Conservation (phyloP, 768 basidiomycete species). For the Lentinula raphanica region DNA sequence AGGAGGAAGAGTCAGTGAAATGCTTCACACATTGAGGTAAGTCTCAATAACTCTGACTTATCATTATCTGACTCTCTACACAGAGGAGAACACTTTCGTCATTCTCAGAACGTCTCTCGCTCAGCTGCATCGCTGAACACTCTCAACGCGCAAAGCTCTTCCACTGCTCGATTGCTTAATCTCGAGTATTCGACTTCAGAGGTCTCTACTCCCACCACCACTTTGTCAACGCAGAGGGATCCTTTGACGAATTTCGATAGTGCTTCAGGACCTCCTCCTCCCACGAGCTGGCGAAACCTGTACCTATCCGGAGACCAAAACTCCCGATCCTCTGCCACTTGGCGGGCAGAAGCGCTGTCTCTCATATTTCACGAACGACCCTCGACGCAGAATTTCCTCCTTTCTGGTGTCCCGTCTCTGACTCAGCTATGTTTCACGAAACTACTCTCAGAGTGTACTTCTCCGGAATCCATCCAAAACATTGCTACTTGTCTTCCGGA, state of each 20-base stretch:
- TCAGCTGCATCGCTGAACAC: slow-evolving; percentile 32
- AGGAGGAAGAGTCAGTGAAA: slow-evolving; percentile 32
- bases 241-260: background rate
- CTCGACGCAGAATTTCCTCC: slow-evolving; percentile 2
- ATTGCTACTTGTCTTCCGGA: slow-evolving; percentile 48
- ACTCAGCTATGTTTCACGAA: slow-evolving; percentile 52
- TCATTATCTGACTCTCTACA: background rate
- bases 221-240: background rate
- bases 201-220: background rate
- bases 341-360: slow-evolving; percentile 55
- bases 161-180: slow-evolving; percentile 13
- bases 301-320: slow-evolving; percentile 20
- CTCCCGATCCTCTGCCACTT: slow-evolving; percentile 26
- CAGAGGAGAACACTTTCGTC: slow-evolving; percentile 73
- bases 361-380: slow-evolving; percentile 36
- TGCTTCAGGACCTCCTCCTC: slow-evolving; percentile 44
- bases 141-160: slow-evolving; percentile 40
- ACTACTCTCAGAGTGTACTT: slow-evolving; percentile 35
- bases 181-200: slow-evolving; percentile 14
- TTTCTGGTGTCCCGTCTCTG: slow-evolving; percentile 40
- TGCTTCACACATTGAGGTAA: slow-evolving; percentile 50
- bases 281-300: slow-evolving; percentile 51
- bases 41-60: slow-evolving; percentile 6
- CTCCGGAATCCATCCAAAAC: slow-evolving; percentile 37
- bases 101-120: slow-evolving; percentile 47